These are phyloP conservation scores for Quercus robur DNA, from an alignment of 306 rosid species.

Conservation along the genomic window DNA sequence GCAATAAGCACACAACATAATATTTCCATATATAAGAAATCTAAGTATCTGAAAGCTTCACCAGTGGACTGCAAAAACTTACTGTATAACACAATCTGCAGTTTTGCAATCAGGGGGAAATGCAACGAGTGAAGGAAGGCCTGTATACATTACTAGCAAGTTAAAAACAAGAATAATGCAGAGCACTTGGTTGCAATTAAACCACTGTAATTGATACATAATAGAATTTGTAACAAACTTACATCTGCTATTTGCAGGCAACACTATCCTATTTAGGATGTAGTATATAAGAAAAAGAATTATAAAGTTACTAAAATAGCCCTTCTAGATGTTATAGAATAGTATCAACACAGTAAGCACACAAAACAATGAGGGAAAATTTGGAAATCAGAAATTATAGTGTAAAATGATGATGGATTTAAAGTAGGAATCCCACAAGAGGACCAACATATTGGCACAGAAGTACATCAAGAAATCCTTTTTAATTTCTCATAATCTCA, in stretches of 20 bases:
- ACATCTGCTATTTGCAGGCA: neutral
- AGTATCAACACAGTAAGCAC: neutral
- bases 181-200: neutral
- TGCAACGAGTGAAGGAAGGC: constrained; percentile 76
- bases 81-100: constrained; percentile 68
- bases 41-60: neutral
- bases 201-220: neutral
- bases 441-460: neutral
- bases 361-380: neutral
- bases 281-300: neutral
- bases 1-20: neutral
- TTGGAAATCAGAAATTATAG: neutral
- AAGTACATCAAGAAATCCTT: neutral
- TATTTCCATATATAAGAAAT: neutral
- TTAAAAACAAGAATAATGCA: constrained; percentile 9
- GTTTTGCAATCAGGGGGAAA: constrained; percentile 62
- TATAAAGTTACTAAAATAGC: neutral
- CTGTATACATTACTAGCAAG: constrained; percentile 33
- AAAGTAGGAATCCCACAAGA: neutral
- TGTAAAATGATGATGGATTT: neutral
- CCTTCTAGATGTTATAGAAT: neutral
- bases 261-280: neutral
- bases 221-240: neutral
- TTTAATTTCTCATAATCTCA: neutral
- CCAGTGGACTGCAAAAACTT: constrained; percentile 29